Evolutionary conservation across 805 yeast genomes (phyloP).

Genomic region (Metschnikowia henanensis): DNA sequence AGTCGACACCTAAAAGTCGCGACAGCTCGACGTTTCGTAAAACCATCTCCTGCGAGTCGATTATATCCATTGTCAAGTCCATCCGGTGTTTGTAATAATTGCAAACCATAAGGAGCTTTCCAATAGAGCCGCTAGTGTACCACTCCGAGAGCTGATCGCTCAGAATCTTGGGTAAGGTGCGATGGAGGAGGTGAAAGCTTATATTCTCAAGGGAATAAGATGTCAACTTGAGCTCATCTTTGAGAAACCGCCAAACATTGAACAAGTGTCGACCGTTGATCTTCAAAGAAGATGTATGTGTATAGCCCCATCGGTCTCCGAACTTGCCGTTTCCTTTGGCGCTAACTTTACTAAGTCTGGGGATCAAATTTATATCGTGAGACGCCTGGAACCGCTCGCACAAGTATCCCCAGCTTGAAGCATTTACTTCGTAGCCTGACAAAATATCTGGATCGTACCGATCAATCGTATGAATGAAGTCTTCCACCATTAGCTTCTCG

Average conservation of each 20-base stretch:
- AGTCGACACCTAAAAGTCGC: conserved; percentile 84
- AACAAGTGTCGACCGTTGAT: conserved; percentile 82
- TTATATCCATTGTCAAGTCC: conserved; percentile 44
- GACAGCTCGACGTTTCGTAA: conserved; percentile 79
- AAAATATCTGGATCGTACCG: conserved; percentile 83
- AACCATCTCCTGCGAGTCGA: conserved; percentile 64
- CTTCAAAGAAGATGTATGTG: conserved; percentile 67
- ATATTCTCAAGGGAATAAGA: conserved; percentile 79
- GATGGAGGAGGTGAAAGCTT: conserved; percentile 64
- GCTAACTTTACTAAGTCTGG: conserved; percentile 60
- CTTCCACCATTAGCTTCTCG: conserved; percentile 62
- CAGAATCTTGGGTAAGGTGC: conserved; percentile 63
- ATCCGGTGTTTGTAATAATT: conserved; percentile 49
- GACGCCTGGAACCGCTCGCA: conserved; percentile 56
- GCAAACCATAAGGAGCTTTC: conserved; percentile 33
- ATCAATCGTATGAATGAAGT: conserved; percentile 55
- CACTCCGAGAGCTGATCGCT: conserved; percentile 45
- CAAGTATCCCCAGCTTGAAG: conserved; percentile 87
- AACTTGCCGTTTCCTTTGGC: conserved; percentile 49
- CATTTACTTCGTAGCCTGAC: conserved; percentile 81
- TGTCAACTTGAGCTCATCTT: conserved; percentile 60
- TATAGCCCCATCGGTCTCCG: conserved; percentile 78
- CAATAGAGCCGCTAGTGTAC: conserved; percentile 38
- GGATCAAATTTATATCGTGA: conserved; percentile 53
- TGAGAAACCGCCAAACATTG: conserved; percentile 79